Base-by-base conservation (phyloP, 164 flowering plant genomes). In the Vitis amurensis region DNA sequence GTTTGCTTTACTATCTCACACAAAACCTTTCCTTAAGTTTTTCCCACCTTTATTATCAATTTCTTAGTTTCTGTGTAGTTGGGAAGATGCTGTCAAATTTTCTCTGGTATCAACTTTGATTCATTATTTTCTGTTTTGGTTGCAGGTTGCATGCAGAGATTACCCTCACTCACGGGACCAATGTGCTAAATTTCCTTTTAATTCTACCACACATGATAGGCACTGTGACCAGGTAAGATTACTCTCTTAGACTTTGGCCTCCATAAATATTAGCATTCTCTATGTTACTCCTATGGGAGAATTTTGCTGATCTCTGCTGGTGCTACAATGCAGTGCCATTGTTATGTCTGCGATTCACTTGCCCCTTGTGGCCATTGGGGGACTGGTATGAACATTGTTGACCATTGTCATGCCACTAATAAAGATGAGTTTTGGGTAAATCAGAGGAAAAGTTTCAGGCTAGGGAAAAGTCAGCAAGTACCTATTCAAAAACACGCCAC, bases 81-180 rank as follows among this genome's bases (percentile, higher is more conserved):
- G 51, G n/a, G 55, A 50, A 50, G 12, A 23, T 49, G 37, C 50
- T 19, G 56, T 11, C 31, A 49, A 13, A 19, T 8, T 50, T 4
- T 19, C 44, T 16, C 50, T 71, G 49, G 19, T 9, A 51, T 15
- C 30, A 61, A 44, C 44, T 13, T 23, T 66, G 30, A 48, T 58
- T 66, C n/a, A 37, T 19, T 64, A 7, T 31, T 66, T 59, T 68
- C 11, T 56, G 12, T 48, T 68, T 68, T 13, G 63, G 8, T 72
- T 80, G 73, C 84, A 94, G 99, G 68, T 95, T 70, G 99, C 99
- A 27, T 95, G 99, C 80, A 80, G 98, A 79, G 99, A 95, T 73
- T 95, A 73, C 49, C 92, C 99, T 73, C 99, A 95, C 78, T 61
- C 98, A 11, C 81, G 99, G 50, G 92, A 91, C 76, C 79, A 74